These are phyloP conservation scores for Agrocybe pediades DNA, from an alignment of 768 basidiomycete genomes.

Conservation along the genomic window DNA sequence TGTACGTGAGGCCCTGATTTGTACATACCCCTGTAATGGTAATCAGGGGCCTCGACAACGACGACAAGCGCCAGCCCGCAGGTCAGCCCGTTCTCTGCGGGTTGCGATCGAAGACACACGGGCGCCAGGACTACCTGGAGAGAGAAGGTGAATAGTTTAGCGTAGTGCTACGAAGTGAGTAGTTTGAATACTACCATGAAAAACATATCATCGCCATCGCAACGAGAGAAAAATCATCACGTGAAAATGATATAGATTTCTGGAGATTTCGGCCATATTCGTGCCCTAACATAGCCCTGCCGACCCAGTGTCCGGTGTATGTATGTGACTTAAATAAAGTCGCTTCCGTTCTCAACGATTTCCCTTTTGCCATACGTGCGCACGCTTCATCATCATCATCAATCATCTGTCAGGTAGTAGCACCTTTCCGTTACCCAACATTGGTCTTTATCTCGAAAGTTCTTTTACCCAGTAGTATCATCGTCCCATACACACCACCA, in stretches of 20 bases:
- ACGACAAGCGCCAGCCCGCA: too few species aligned
- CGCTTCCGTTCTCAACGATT: conserved; percentile 1
- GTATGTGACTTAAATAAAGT: background rate
- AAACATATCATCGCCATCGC: conserved; percentile 15
- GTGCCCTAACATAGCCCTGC: conserved; percentile 3
- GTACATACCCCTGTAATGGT: too few species aligned
- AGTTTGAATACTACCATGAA: background rate
- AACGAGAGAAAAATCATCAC: conserved; percentile 14
- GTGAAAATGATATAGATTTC: conserved; percentile 11
- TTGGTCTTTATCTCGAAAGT: conserved; percentile 7
- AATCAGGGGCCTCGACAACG: too few species aligned
- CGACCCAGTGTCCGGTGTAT: background rate
- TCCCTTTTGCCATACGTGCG: background rate
- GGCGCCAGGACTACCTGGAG: too few species aligned
- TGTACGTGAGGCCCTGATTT: too few species aligned
- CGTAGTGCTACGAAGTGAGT: too few species aligned
- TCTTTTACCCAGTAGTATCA: background rate
- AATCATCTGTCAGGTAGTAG: conserved; percentile 7
- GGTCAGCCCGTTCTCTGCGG: too few species aligned
- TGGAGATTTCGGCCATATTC: conserved; percentile 10
- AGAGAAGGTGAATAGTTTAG: too few species aligned
- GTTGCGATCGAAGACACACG: too few species aligned
- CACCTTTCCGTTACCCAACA: conserved; percentile 8
- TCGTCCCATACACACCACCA: conserved; percentile 21
- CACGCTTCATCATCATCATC: conserved; percentile 12